Conservation (phyloP, 164 flowering plant genomes). For the Sextonia rubra region DNA sequence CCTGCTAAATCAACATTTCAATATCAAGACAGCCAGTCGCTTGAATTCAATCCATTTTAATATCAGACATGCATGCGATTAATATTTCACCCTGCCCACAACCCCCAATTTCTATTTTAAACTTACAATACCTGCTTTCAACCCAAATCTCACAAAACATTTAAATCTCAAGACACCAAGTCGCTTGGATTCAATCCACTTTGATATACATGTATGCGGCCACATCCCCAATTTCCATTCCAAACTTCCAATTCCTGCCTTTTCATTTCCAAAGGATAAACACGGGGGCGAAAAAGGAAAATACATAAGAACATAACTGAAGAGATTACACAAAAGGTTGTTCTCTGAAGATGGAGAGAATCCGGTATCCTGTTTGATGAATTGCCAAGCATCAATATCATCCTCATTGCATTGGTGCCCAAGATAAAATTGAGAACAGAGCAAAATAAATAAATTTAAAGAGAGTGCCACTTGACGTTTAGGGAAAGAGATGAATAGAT, state of each 20-base stretch:
- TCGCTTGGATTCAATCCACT: no score
- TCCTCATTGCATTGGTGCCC: not conserved
- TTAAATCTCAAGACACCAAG: no score
- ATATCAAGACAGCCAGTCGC: not conserved
- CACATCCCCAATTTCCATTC: no score
- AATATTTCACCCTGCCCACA: not conserved
- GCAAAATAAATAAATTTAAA: not conserved
- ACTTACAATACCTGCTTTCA: constrained; percentile 2
- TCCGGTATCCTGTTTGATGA: no score
- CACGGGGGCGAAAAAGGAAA: not conserved
- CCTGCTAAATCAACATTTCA: not conserved
- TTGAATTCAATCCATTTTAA: not conserved
- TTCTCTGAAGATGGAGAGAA: no score
- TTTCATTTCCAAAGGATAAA: no score
- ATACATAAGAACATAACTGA: not conserved
- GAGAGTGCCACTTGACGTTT: not conserved
- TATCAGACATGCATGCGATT: not conserved
- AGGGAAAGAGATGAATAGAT: not conserved
- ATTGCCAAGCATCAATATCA: not conserved
- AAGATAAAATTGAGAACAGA: not conserved
- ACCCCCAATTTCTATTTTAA: not conserved
- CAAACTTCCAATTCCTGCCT: no score
- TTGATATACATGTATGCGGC: no score
- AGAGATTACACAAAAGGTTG: no score
- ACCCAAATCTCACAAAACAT: no score